Base-by-base conservation (phyloP, 176 grass and related monocot genomes). In the Panicum miliaceum region DNA sequence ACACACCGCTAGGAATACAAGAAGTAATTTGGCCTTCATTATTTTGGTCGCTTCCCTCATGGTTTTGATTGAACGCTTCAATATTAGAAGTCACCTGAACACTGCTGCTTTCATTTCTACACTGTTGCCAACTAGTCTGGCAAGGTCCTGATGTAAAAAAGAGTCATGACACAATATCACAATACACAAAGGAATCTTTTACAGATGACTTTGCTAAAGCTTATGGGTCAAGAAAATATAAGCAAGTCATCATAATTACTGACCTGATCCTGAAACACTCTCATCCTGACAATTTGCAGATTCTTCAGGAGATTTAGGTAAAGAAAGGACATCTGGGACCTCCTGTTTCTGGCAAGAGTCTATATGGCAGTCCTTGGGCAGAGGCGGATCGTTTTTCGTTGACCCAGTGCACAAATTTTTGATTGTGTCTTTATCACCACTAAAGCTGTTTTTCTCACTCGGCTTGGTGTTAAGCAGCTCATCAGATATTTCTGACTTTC, bases 331-430 rank as follows among this genome's bases (percentile, higher is more conserved):
- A 73, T 52, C 36, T 36, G 42, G 19, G 67, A 62, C 25, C 8
- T 62, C 76, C 19, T 68, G 40, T 81, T 75, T 43, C 35, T 69
- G 53, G 34, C 54, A 84, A 43, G 74, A 36, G 60, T 52, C 74
- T 50, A 43, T 37, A 70, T 20, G 47, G 16, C 5, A 42, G 13
- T 78, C 65, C 63, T 72, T 29, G 13, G 42, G 42, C 38, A 88
- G 42, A 16, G 35, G 26, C 32, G 68, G 6, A 14, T 16, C 26
- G 3, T 77, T 77, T 15, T 73, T 51, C 36, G 56, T 22, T 45
- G 62, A 66, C 45, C 23, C 76, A 51, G 61, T 74, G 45, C 8
- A 66, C 38, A 36, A 54, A 64, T n/a, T 43, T 41, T 66, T 14
- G 11, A 0, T 23, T 35, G 23, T 57, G 29, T 86, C 20, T 41